These are phyloP conservation scores for Colletotrichum melonis DNA, from an alignment of 2,329 filamentous ascomycete genomes.

Conservation along the genomic window DNA sequence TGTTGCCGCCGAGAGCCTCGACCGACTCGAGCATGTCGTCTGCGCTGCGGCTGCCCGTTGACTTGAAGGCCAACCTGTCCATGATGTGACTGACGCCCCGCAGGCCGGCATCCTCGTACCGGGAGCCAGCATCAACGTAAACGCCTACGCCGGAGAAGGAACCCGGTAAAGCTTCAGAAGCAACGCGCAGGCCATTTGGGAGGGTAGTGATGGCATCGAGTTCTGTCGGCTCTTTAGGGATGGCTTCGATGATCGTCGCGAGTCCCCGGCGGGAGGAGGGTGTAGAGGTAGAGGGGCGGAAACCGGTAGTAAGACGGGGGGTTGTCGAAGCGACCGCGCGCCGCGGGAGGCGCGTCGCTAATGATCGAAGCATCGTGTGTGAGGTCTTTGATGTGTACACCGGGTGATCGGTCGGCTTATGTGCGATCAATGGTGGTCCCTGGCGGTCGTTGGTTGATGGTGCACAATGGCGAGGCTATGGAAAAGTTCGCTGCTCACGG, in stretches of 20 bases:
- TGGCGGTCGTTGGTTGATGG: conserved; percentile 3
- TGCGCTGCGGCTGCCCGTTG: conserved; percentile 75
- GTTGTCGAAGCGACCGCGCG: conserved; percentile 8
- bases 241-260: conserved; percentile 35
- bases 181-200: conserved; percentile 92
- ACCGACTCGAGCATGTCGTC: conserved; percentile 90
- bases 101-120: conserved; percentile 88
- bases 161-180: conserved; percentile 92
- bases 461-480: conserved; percentile 15
- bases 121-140: conserved; percentile 94
- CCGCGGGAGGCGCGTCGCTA: conserved; percentile 36
- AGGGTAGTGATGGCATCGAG: conserved; percentile 90
- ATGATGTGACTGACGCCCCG: conserved; percentile 96
- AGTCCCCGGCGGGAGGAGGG: conserved; percentile 12
- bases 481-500: conserved; percentile 29
- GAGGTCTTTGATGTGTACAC: background rate
- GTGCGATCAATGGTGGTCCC: conserved; percentile 3
- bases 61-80: conserved; percentile 95
- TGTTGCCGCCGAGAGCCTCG: conserved; percentile 91
- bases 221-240: conserved; percentile 76
- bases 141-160: conserved; percentile 96
- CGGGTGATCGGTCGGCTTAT: background rate
- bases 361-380: conserved; percentile 34
- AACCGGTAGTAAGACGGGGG: conserved; percentile 8
- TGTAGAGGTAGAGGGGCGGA: conserved; percentile 5